Conservation (phyloP, 2,329 filamentous ascomycete species). For the Triangularia setosa region DNA sequence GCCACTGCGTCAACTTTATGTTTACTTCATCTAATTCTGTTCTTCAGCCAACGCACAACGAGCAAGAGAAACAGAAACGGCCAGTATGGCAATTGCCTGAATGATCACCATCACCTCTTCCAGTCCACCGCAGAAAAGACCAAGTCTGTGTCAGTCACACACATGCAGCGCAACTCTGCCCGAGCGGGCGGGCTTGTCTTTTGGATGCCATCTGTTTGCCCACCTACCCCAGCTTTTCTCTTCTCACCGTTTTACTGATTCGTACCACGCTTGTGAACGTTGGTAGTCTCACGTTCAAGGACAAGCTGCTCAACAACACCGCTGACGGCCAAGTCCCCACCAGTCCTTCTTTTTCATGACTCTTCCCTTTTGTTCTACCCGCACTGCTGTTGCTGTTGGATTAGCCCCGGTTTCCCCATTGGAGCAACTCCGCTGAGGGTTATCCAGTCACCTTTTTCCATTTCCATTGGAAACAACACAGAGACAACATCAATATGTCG, state of each 20-base stretch:
- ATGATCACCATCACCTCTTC: neutral
- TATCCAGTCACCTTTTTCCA: neutral
- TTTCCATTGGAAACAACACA: neutral
- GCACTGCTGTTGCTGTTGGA: neutral
- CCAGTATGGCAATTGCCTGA: neutral
- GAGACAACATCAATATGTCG: neutral
- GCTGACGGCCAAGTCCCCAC: neutral
- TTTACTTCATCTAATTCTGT: neutral
- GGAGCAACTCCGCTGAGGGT: neutral
- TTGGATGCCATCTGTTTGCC: neutral
- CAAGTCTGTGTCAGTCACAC: neutral
- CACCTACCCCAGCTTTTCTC: neutral
- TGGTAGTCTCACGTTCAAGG: neutral
- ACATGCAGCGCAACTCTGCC: neutral
- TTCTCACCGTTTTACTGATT: neutral
- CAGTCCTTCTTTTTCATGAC: neutral
- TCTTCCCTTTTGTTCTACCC: neutral
- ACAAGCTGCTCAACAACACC: neutral
- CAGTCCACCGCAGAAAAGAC: neutral
- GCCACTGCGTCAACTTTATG: neutral
- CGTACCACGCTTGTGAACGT: neutral
- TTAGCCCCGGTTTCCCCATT: neutral
- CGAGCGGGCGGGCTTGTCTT: neutral
- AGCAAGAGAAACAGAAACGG: neutral
- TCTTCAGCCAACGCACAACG: neutral